Conservation (phyloP, 2,329 filamentous ascomycete genomes). For the Fusarium burgessii region DNA sequence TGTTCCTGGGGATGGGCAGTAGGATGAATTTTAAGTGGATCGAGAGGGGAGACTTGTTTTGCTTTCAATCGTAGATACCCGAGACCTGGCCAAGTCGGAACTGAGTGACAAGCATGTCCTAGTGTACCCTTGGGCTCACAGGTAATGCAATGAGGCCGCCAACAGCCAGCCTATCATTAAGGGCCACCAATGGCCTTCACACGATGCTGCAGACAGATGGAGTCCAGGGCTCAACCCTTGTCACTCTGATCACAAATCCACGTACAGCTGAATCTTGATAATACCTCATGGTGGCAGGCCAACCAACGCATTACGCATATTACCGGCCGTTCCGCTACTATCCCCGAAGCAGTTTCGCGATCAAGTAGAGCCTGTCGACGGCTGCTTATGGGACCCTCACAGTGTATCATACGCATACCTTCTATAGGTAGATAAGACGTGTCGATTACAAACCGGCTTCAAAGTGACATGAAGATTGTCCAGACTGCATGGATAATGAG, state of each 20-base stretch:
- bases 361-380: constrained; percentile 11
- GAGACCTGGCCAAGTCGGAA: neutral
- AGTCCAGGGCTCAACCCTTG: neutral
- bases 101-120: neutral
- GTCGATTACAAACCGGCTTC: constrained; percentile 24
- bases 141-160: neutral
- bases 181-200: neutral
- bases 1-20: neutral
- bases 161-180: neutral
- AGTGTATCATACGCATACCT: constrained; percentile 21
- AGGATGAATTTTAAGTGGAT: neutral
- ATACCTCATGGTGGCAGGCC: too few species aligned
- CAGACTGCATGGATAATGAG: neutral
- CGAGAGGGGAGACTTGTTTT: neutral
- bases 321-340: constrained; percentile 7
- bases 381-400: constrained; percentile 25
- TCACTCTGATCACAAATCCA: neutral
- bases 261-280: constrained; percentile 4
- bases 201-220: neutral
- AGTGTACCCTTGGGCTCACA: neutral
- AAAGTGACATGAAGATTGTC: constrained; percentile 26
- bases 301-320: neutral
- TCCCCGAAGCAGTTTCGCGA: constrained; percentile 7
- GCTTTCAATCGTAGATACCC: constrained; percentile 22
- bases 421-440: constrained; percentile 15